Evolutionary conservation across 2,329 filamentous ascomycete species (phyloP), one percentile per base, ranked within the genome.

Genomic region (Fusarium nygamai): DNA sequence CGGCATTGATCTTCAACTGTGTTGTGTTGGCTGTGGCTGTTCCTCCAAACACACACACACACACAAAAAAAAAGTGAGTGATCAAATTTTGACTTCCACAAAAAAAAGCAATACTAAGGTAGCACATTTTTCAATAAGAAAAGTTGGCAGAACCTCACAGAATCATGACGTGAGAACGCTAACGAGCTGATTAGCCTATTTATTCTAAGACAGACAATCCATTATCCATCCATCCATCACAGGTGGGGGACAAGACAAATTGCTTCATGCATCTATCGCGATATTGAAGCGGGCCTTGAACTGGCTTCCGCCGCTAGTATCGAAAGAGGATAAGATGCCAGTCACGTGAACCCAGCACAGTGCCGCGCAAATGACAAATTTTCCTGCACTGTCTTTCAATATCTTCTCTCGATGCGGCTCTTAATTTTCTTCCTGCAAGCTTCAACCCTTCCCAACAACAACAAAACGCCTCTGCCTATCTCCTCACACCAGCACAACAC

Each of bases 311-410:
- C 70, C 64, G 57, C 75, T 78, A 78, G 61, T 24, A 47, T 24
- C 70, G n/a, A 39, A 58, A 68, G 44, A 22, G 33, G 67, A 17
- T 47, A 56, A 63, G 61, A 14, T 16, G 0, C 51, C 17, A 31
- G 38, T 76, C 81, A 82, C 81, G 80, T 82, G 80, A 47, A 2
- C 0, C 0, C 0, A 0, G 1, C 48, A 82, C 81, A 81, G 81
- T 82, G 80, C 63, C 16, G 22, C n/a, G n/a, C 51, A 31, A 36
- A 17, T 11, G 51, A 57, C 77, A 81, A 79, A 72, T 61, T 79
- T 80, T 80, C 48, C 66, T 76, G 33, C 81, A 82, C 81, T 82
- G 81, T 81, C 43, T 64, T 44, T 7, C 76, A 79, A 82, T 82
- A 82, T 81, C 79, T 79, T 77, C 70, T 60, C 67, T 71, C 67